These are phyloP conservation scores for Chlamydomonas sphaeroides DNA, from an alignment of 139 green algal genomes.

Conservation along the genomic window DNA sequence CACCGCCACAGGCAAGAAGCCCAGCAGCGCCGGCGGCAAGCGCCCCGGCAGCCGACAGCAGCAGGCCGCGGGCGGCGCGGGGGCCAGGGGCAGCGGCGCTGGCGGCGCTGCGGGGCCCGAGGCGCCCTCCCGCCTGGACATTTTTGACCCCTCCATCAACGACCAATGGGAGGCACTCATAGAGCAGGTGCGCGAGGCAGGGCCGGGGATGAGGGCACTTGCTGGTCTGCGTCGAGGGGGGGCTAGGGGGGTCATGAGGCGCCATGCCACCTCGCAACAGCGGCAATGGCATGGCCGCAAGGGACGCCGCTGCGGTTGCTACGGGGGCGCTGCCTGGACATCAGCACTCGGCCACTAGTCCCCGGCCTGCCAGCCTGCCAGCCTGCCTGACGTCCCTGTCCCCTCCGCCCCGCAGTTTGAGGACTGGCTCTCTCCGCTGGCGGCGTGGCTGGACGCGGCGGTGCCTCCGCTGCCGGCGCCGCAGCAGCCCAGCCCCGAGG, in stretches of 20 bases:
- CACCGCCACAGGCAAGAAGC: not conserved
- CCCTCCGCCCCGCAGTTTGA: conserved; percentile 1
- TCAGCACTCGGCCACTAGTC: too few species aligned
- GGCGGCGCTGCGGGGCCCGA: not conserved
- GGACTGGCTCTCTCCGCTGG: conserved; percentile 11
- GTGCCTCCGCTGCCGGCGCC: not conserved
- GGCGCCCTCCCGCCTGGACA: not conserved
- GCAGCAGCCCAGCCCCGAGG: not conserved
- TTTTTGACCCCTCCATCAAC: conserved; percentile 24
- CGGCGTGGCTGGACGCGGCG: not conserved
- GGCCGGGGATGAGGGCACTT: not conserved
- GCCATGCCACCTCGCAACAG: too few species aligned
- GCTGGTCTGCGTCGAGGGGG: too few species aligned
- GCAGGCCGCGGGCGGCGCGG: not conserved
- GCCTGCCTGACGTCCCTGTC: not conserved
- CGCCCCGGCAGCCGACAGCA: conserved; percentile 10
- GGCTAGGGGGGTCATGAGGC: too few species aligned
- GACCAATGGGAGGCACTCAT: not conserved
- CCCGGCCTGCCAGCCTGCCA: too few species aligned
- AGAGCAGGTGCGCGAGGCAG: not conserved
- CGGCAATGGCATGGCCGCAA: too few species aligned
- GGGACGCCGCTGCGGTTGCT: too few species aligned
- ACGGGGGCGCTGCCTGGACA: too few species aligned
- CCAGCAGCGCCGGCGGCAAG: not conserved
- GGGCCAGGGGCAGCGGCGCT: not conserved